phyloP scores from a whole-genome alignment of 2,329 filamentous ascomycete genomes.

The Alternaria gansuensis region DNA sequence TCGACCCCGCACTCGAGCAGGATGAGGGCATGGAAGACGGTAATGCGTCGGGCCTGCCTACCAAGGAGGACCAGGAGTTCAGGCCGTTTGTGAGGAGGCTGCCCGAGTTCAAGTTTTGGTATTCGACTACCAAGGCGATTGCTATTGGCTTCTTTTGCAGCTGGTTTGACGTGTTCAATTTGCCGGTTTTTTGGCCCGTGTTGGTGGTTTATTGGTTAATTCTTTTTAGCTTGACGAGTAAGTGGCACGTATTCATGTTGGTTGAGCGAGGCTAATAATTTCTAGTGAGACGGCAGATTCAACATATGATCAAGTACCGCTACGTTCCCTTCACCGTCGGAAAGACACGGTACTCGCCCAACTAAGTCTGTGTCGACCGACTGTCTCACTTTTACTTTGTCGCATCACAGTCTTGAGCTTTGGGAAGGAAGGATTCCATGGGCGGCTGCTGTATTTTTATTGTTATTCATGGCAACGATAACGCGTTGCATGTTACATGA shows the following conservation, averaged over 20 bases:
- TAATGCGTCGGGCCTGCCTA: constrained; percentile 77
- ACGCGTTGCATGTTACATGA: constrained; percentile 28
- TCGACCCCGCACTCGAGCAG: constrained; percentile 93
- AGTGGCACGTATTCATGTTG: constrained; percentile 46
- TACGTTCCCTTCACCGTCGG: constrained; percentile 94
- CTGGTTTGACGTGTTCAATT: constrained; percentile 93
- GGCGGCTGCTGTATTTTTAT: constrained; percentile 23
- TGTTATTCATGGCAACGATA: constrained; percentile 10
- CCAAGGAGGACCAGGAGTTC: constrained; percentile 97
- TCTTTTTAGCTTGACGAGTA: constrained; percentile 93
- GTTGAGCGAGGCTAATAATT: constrained; percentile 12
- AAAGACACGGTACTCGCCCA: constrained; percentile 64
- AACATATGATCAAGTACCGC: constrained; percentile 99
- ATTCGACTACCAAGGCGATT: constrained; percentile 89
- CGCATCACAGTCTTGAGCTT: constrained; percentile 9
- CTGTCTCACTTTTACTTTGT: constrained; percentile 12
- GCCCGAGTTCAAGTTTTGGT: constrained; percentile 99
- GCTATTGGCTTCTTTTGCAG: constrained; percentile 84
- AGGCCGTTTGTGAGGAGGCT: constrained; percentile 94
- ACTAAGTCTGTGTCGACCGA: constrained; percentile 22
- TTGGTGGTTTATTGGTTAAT: constrained; percentile 99
- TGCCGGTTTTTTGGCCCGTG: constrained; percentile 99
- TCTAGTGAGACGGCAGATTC: constrained; percentile 96
- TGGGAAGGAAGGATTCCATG: constrained; percentile 15
- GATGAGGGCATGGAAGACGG: constrained; percentile 98